Base-by-base conservation (phyloP, 805 yeast genomes). In the Scheffersomyces stipitis region DNA sequence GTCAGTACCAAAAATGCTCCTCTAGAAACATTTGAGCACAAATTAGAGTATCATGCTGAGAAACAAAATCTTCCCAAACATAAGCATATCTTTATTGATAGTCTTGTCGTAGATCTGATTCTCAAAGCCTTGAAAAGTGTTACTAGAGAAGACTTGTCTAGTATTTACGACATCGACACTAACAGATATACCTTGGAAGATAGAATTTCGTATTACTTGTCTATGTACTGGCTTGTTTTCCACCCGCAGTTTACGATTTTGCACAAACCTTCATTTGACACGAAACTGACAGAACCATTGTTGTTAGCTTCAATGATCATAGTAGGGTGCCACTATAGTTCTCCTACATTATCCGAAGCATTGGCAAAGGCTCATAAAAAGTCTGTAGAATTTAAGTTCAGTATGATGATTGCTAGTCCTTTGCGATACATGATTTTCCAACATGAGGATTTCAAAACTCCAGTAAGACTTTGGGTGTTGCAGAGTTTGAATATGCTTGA, bases 401-500 rank as follows among this genome's bases (percentile, higher is more conserved):
- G 80, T 6, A 58, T 66, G 45, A 46, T 51, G 35, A 68, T 81
- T 8, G 76, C 80, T 0, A 69, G 58, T 29, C 83, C 95, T 0
- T 59, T 87, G 18, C 62, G 96, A 36, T 83, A 81, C 75, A 62
- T 75, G 20, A 70, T 88, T 3, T 87, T 87, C 52, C 76, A 83
- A 26, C 76, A 82, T 32, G 78, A 79, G 5, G 85, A 80, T 36
- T 86, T 86, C 54, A 78, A 75, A 39, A 83, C 95, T 1, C 96
- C 96, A 0, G 83, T 88, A 0, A 72, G 72, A 44, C 64, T 83
- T 6, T 87, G 90, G 83, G 76, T 87, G 7, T 69, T 88, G 32
- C 96, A 88, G 57, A 71, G 86, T 47, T 67, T 87, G 43, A 58
- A 84, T 37, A 55, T 88, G 44, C 56, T 88, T n/a, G 96, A 87